A percentile compares a stretch with the other conserved stretches of the same genome.
Evolutionary conservation across 208 protist genomes (phyloP).

Genomic region (Leptomonas seymouri): DNA sequence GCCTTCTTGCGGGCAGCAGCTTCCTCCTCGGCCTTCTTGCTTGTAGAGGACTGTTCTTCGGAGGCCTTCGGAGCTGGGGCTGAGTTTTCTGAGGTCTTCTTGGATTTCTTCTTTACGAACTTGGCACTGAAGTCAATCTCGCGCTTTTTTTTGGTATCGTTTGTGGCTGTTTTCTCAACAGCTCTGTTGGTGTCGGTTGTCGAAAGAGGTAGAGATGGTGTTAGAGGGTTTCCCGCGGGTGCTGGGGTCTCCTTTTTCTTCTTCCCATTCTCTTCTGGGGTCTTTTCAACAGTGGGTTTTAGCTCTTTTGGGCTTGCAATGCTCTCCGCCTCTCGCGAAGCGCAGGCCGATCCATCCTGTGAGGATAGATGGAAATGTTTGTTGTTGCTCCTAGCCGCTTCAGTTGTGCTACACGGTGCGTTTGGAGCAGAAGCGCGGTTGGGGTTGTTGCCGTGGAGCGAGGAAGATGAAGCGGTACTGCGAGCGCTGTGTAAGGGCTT

Average conservation of each 20-base stretch:
- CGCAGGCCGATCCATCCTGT: neutral
- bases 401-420: neutral
- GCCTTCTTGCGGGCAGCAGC: neutral
- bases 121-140: constrained; percentile 1
- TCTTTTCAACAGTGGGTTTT: neutral
- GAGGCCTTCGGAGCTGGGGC: neutral
- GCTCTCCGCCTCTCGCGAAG: neutral
- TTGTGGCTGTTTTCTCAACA: neutral
- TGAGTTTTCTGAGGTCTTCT: neutral
- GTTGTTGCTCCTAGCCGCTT: neutral
- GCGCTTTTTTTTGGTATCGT: neutral
- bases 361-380: neutral
- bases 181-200: too few species aligned
- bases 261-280: neutral
- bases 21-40: constrained; percentile 17
- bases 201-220: neutral
- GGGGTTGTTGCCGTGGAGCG: neutral
- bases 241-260: neutral
- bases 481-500: neutral
- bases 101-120: neutral
- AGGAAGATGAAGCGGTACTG: neutral
- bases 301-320: neutral
- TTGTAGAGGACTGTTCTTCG: constrained; percentile 3
- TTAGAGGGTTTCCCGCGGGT: neutral
- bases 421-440: neutral